Evolutionary conservation across 345 rosid species (phyloP).

Genomic region (Lepidium didymum): DNA sequence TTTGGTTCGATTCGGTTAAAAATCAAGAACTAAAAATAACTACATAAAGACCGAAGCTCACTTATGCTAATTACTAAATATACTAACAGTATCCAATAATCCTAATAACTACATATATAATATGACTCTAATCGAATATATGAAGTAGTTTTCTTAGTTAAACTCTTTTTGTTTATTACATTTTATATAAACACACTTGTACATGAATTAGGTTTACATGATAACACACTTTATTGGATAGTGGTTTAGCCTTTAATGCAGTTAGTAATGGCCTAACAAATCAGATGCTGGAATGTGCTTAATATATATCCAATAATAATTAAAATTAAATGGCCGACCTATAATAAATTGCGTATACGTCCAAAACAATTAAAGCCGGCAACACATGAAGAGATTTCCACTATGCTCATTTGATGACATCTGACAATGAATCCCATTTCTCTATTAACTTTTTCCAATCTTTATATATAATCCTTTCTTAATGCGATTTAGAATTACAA

Average conservation of each 20-base stretch:
- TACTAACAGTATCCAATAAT: no score
- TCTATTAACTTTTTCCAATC: conserved; percentile 8
- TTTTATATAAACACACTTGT: neutral
- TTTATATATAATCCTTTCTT: neutral
- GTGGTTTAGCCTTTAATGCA: neutral
- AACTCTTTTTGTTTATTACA: neutral
- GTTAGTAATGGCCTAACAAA: neutral
- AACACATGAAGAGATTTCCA: conserved; percentile 17
- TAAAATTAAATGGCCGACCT: neutral
- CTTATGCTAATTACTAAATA: no score
- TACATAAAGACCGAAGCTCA: no score
- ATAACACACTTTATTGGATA: neutral
- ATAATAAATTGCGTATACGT: conserved; percentile 14
- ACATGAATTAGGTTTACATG: neutral
- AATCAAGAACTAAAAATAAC: no score
- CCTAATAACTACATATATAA: no score
- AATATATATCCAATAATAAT: neutral
- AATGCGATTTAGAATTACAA: neutral
- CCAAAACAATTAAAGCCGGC: conserved; percentile 1
- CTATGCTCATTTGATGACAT: conserved; percentile 17
- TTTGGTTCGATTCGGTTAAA: no score
- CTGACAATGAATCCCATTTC: conserved; percentile 27
- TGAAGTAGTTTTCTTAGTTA: neutral
- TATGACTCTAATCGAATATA: no score
- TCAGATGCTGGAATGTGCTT: neutral